Evolutionary conservation across 176 grass and related monocot genomes (phyloP).

Genomic region (Avena insularis): DNA sequence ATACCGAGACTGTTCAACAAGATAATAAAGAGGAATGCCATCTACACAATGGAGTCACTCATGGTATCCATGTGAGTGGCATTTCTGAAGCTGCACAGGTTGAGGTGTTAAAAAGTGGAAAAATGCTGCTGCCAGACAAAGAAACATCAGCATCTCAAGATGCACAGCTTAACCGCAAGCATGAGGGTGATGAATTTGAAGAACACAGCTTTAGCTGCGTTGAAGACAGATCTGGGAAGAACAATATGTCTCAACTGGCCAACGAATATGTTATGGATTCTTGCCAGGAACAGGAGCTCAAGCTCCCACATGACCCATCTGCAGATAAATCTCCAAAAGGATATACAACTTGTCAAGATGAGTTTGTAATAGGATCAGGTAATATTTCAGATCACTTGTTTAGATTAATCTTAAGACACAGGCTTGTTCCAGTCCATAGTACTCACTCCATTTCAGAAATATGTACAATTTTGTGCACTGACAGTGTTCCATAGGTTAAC

Average conservation of each 20-base stretch:
- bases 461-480: not conserved
- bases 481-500: not conserved
- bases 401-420: not conserved
- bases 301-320: not conserved
- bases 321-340: not conserved
- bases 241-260: not conserved
- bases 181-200: not conserved
- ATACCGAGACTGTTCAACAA: not conserved
- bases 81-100: slow-evolving; percentile 11
- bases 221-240: not conserved
- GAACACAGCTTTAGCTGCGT: not conserved
- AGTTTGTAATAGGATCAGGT: slow-evolving; percentile 21
- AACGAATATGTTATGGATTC: not conserved
- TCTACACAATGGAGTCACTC: not conserved
- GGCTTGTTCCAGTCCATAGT: slow-evolving; percentile 18
- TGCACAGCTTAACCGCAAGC: not conserved
- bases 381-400: not conserved
- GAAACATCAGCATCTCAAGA: not conserved
- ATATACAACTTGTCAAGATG: not conserved
- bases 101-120: not conserved
- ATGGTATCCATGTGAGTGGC: not conserved
- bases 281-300: not conserved
- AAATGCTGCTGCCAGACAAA: not conserved
- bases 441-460: not conserved
- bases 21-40: not conserved